Conservation (phyloP, 345 rosid species). For the Acer campestre region DNA sequence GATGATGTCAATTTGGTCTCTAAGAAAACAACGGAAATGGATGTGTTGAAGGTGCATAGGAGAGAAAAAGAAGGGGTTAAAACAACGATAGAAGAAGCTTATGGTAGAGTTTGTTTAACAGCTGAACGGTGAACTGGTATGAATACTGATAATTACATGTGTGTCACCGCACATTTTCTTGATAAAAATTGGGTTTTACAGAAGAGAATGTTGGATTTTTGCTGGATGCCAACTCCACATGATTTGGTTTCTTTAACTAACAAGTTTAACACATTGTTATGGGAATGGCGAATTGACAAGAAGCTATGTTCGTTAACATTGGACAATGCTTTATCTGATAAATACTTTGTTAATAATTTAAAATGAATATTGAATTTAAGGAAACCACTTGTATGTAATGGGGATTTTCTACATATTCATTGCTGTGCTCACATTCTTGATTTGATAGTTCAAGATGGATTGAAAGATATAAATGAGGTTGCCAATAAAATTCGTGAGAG, state of each 20-base stretch:
- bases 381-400: neutral
- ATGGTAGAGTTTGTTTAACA: neutral
- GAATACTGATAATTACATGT: neutral
- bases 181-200: neutral
- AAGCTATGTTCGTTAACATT: neutral
- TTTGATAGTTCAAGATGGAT: conserved; percentile 3
- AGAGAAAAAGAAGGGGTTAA: neutral
- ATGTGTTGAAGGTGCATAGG: neutral
- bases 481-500: neutral
- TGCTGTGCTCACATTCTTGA: neutral
- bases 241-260: neutral
- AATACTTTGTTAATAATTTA: neutral
- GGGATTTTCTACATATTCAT: neutral
- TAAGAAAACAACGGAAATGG: neutral
- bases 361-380: neutral
- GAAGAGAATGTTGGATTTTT: neutral
- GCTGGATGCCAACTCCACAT: neutral
- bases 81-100: neutral
- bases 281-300: neutral
- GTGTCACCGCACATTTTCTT: neutral
- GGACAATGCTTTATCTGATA: neutral
- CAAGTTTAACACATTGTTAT: neutral
- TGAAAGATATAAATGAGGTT: neutral
- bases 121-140: neutral
- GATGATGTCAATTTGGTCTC: neutral